Evolutionary conservation across 441 rosid genomes (phyloP), one percentile per base, ranked within the genome.

Genomic region (Brassica balearica): DNA sequence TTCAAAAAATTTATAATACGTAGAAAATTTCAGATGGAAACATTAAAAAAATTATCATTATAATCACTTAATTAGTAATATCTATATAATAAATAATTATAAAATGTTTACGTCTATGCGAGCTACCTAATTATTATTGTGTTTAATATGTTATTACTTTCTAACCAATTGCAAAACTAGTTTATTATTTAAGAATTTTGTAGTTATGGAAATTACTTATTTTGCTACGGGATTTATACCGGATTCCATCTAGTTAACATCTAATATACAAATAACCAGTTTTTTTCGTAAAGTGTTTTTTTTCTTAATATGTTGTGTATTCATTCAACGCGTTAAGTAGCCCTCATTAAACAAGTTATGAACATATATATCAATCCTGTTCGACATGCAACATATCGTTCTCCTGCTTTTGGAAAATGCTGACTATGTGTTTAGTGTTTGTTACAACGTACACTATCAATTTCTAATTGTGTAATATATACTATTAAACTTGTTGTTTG

Each of bases 391-490:
- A 29, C 14, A 9, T 78, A 48, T 46, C 29, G 7, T 14, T 64
- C 43, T 64, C 51, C 22, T 68, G 73, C 63, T 77, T 78, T 20
- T 10, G 60, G 70, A 68, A 78, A 23, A 46, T 48, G 11, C 68
- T 77, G 77, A 78, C 73, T 48, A 27, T 22, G 10, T 58, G 74
- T 43, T 14, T 58, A 9, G 56, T 38, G 10, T 65, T 32, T 56
- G 11, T 65, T 56, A 65, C 23, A 14, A 68, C 65, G 15, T 73
- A 63, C 68, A 7, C 77, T 46, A 29, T 78, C 64, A 59, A 4
- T 59, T 46, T 66, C 58, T 65, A 27, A 20, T 38, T 58, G 17
- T 65, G 62, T 29, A 66, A 32, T 65, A 27, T 17, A 29, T 29
- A 25, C 27, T 25, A 71, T 34, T 36, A 20, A 71, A 61, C 10